Conservation (phyloP, 2,329 filamentous ascomycete species). For the Aspergillus ustus region DNA sequence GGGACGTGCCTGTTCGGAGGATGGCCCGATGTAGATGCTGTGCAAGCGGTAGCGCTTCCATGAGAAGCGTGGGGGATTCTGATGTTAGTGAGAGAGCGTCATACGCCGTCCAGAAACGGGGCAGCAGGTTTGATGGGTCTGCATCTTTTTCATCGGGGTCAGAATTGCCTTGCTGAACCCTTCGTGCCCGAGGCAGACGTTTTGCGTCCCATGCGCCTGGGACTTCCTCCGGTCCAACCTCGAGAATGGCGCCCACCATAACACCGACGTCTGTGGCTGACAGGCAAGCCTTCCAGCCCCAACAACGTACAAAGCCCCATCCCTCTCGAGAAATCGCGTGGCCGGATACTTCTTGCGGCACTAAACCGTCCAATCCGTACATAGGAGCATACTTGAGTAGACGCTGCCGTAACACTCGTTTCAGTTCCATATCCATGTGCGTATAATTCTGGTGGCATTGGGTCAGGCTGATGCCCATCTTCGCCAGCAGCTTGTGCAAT, state of each 20-base stretch:
- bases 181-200: conserved; percentile 30
- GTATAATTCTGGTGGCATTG: conserved; percentile 96
- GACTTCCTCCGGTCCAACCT: conserved; percentile 68
- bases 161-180: conserved; percentile 23
- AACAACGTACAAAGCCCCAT: conserved; percentile 96
- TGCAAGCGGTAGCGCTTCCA: conserved; percentile 79
- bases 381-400: conserved; percentile 89
- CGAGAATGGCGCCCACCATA: conserved; percentile 86
- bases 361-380: conserved; percentile 92
- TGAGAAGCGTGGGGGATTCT: conserved; percentile 57
- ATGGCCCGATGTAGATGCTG: conserved; percentile 92
- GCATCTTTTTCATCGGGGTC: conserved; percentile 23
- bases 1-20: conserved; percentile 84
- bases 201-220: conserved; percentile 39
- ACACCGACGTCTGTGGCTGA: conserved; percentile 95
- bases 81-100: conserved; percentile 57
- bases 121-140: conserved; percentile 40
- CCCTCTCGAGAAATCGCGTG: conserved; percentile 79
- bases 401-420: conserved; percentile 81
- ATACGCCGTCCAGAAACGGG: conserved; percentile 63
- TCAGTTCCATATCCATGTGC: conserved; percentile 98
- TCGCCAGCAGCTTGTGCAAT: conserved; percentile 90
- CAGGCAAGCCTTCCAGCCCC: conserved; percentile 95
- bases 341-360: conserved; percentile 76
- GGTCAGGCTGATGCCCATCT: conserved; percentile 93